Evolutionary conservation across 352 stramenopile species (phyloP).

Genomic region (Peronospora destructor): DNA sequence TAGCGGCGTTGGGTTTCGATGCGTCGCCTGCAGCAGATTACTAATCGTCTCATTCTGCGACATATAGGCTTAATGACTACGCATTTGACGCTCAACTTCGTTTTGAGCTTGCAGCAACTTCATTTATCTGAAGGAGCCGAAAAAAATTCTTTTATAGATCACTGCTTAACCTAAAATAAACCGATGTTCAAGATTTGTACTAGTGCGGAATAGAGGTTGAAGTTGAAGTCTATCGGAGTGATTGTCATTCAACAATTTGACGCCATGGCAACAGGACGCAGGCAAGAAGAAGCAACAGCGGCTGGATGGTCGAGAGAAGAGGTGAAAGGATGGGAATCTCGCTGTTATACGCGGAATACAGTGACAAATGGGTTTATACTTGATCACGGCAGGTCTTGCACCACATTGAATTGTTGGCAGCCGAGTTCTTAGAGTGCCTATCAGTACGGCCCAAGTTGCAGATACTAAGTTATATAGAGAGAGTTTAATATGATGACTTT

Average conservation of each 20-base stretch:
- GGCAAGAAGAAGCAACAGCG: slow-evolving; percentile 1
- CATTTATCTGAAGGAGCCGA: too few species aligned
- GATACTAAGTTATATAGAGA: not conserved
- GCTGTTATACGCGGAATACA: not conserved
- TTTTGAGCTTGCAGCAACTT: too few species aligned
- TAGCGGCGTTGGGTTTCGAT: too few species aligned
- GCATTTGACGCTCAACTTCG: too few species aligned
- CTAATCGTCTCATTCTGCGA: too few species aligned
- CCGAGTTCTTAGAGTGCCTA: slow-evolving; percentile 50
- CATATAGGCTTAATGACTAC: too few species aligned
- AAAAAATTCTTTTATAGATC: too few species aligned
- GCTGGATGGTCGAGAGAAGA: slow-evolving; percentile 34
- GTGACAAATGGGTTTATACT: not conserved
- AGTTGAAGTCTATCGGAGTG: slow-evolving; percentile 32
- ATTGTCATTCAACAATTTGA: slow-evolving; percentile 26
- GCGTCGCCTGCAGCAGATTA: too few species aligned
- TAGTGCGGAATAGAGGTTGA: slow-evolving; percentile 2
- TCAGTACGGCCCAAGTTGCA: slow-evolving; percentile 20
- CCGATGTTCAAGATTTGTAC: too few species aligned
- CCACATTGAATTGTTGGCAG: slow-evolving; percentile 50
- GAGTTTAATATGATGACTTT: not conserved
- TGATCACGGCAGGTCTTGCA: slow-evolving; percentile 35
- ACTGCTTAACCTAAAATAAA: too few species aligned
- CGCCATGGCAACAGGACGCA: slow-evolving; percentile 8
- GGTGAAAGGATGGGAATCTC: slow-evolving; percentile 15